These are phyloP conservation scores for Penicillium sp. DNA, from an alignment of 2,329 filamentous ascomycete genomes.

Conservation along the genomic window DNA sequence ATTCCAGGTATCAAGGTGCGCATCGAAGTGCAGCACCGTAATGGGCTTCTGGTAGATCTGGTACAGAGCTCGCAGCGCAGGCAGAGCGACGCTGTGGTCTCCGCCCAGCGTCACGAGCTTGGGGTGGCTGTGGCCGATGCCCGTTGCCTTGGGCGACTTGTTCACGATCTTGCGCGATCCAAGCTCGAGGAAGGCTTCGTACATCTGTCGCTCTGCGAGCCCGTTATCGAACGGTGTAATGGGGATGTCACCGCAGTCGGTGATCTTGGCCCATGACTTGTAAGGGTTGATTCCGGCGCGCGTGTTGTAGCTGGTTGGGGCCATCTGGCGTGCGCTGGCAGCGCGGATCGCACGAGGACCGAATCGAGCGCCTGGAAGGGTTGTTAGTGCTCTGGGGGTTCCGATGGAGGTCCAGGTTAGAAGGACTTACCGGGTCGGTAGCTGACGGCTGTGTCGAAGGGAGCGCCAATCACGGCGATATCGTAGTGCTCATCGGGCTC, in stretches of 20 bases:
- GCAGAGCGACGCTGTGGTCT: constrained; percentile 71
- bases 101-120: constrained; percentile 71
- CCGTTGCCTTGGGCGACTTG: constrained; percentile 29
- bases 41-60: constrained; percentile 64
- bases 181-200: constrained; percentile 73
- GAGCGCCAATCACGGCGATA: constrained; percentile 71
- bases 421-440: constrained; percentile 64
- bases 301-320: constrained; percentile 79
- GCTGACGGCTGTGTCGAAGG: constrained; percentile 73
- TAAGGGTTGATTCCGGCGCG: constrained; percentile 84
- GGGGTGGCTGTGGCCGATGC: constrained; percentile 40
- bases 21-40: constrained; percentile 75
- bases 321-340: constrained; percentile 77
- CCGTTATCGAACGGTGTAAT: constrained; percentile 84
- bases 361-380: constrained; percentile 66
- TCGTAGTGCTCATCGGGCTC: constrained; percentile 66
- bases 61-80: constrained; percentile 67
- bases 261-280: constrained; percentile 71
- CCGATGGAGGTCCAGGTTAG: background rate
- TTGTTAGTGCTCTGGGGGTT: background rate
- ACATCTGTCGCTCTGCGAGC: constrained; percentile 82
- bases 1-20: constrained; percentile 83
- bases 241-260: constrained; percentile 91
- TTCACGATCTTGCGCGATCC: constrained; percentile 48
- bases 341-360: constrained; percentile 85